Conservation (phyloP, 805 yeast species). For the Candida wancherniae region DNA sequence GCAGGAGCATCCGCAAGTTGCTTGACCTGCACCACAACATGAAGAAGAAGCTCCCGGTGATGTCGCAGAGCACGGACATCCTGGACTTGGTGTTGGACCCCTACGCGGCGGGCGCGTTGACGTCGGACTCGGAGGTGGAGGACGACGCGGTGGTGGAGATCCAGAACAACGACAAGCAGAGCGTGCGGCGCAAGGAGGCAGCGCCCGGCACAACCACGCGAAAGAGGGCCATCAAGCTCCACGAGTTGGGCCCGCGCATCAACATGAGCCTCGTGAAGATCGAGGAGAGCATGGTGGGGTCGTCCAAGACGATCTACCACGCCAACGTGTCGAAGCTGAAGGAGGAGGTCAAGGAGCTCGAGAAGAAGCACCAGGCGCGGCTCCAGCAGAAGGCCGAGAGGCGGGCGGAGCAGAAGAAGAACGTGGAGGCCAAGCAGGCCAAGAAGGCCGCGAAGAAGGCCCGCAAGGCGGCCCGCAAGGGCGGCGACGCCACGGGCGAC, state of each 20-base stretch:
- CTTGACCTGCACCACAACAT: constrained; percentile 56
- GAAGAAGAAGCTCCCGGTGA: constrained; percentile 64
- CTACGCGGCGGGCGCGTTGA: constrained; percentile 71
- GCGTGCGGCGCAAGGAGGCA: constrained; percentile 18
- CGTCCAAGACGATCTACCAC: constrained; percentile 86
- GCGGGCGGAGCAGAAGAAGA: constrained; percentile 71
- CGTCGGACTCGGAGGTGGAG: constrained; percentile 91
- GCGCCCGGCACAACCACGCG: constrained; percentile 24
- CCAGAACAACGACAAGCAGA: constrained; percentile 20
- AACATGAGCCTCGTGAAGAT: constrained; percentile 73
- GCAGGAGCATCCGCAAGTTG: constrained; percentile 66
- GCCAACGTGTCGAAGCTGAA: constrained; percentile 59
- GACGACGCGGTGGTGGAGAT: constrained; percentile 81
- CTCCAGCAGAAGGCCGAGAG: constrained; percentile 64
- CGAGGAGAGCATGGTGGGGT: constrained; percentile 81
- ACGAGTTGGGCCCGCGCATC: constrained; percentile 91
- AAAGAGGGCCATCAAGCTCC: constrained; percentile 84
- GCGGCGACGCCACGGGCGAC: constrained; percentile 23
- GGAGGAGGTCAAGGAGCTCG: constrained; percentile 56
- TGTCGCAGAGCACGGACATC: constrained; percentile 65
- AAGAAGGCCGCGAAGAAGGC: constrained; percentile 69
- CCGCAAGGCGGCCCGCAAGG: constrained; percentile 54
- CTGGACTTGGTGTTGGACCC: constrained; percentile 82
- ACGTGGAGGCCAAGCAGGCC: constrained; percentile 69
- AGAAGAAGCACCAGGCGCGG: constrained; percentile 59